Evolutionary conservation across 306 rosid species (phyloP).

Genomic region (Quercus parvula): DNA sequence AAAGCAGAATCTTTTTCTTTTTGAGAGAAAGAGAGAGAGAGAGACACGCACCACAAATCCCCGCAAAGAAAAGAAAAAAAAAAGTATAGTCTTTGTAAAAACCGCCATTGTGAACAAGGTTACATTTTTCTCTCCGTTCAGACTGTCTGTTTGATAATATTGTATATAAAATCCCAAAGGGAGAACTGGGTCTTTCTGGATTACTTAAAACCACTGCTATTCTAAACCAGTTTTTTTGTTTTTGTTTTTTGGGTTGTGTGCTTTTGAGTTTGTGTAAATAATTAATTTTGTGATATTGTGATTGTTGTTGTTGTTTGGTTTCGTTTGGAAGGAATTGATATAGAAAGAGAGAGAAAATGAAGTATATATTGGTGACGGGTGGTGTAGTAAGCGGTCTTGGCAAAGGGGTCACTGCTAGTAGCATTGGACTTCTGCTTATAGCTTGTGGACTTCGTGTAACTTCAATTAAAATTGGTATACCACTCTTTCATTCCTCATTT

Average conservation of each 20-base stretch:
- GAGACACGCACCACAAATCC: neutral
- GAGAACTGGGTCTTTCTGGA: slow-evolving; percentile 30
- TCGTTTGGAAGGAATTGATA: slow-evolving; percentile 1
- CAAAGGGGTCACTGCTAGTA: slow-evolving; percentile 89
- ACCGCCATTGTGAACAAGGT: slow-evolving; percentile 81
- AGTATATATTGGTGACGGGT: slow-evolving; percentile 88
- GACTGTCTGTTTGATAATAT: neutral
- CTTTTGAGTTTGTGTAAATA: slow-evolving; percentile 16
- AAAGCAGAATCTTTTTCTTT: neutral
- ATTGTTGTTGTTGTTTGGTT: slow-evolving; percentile 26
- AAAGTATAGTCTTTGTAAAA: slow-evolving; percentile 24
- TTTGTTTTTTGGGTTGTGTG: slow-evolving; percentile 12
- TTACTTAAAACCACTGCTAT: slow-evolving; percentile 10
- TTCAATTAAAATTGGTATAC: slow-evolving; percentile 79
- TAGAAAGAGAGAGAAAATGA: slow-evolving; percentile 42
- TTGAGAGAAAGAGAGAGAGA: neutral
- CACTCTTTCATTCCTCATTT: slow-evolving; percentile 3
- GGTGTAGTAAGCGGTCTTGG: slow-evolving; percentile 97
- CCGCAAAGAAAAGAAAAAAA: neutral
- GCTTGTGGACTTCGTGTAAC: slow-evolving; percentile 90
- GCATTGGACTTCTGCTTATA: slow-evolving; percentile 71
- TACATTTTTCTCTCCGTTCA: slow-evolving; percentile 49
- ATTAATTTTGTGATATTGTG: neutral
- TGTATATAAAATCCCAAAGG: slow-evolving; percentile 4
- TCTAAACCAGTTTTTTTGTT: slow-evolving; percentile 1